Conservation (phyloP, 306 rosid species). For the Quercus suber region DNA sequence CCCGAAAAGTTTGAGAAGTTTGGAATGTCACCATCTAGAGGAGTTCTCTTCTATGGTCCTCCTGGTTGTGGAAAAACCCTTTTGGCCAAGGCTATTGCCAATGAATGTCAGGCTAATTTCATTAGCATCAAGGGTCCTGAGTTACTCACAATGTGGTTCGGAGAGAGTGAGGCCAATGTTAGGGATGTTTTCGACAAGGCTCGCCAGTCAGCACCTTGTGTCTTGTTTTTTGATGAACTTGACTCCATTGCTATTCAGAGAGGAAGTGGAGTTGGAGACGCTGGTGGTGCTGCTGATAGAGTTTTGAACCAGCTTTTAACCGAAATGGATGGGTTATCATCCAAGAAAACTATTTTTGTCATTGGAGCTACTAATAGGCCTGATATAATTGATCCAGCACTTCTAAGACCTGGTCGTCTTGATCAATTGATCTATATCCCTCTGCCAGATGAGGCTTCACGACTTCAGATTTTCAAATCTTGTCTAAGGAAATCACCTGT, state of each 20-base stretch:
- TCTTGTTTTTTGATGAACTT: conserved; percentile 32
- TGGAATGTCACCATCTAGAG: conserved; percentile 35
- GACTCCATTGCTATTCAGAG: conserved; percentile 39
- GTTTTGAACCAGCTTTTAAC: conserved; percentile 34
- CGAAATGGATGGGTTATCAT: conserved; percentile 32
- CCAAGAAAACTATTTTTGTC: conserved; percentile 34
- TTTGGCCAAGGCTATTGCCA: conserved; percentile 38
- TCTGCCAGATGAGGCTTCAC: conserved; percentile 32
- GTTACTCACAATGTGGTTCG: conserved; percentile 33
- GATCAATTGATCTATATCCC: conserved; percentile 36
- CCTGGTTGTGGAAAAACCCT: conserved; percentile 40
- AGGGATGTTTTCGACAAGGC: conserved; percentile 37
- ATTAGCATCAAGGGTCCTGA: conserved; percentile 24
- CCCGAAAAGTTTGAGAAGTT: conserved; percentile 38
- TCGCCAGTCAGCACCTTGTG: conserved; percentile 34
- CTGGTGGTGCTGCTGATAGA: conserved; percentile 37
- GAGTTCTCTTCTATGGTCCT: conserved; percentile 49
- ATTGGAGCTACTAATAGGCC: conserved; percentile 50
- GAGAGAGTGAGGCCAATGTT: conserved; percentile 36
- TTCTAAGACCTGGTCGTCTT: conserved; percentile 48
- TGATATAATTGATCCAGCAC: conserved; percentile 40
- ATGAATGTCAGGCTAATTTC: conserved; percentile 42
- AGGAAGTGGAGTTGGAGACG: conserved; percentile 29
- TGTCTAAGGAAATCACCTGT: conserved; percentile 35
- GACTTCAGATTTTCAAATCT: conserved; percentile 28